phyloP scores from a whole-genome alignment of 2,329 filamentous ascomycete species.

The Escovopsis sp. region DNA sequence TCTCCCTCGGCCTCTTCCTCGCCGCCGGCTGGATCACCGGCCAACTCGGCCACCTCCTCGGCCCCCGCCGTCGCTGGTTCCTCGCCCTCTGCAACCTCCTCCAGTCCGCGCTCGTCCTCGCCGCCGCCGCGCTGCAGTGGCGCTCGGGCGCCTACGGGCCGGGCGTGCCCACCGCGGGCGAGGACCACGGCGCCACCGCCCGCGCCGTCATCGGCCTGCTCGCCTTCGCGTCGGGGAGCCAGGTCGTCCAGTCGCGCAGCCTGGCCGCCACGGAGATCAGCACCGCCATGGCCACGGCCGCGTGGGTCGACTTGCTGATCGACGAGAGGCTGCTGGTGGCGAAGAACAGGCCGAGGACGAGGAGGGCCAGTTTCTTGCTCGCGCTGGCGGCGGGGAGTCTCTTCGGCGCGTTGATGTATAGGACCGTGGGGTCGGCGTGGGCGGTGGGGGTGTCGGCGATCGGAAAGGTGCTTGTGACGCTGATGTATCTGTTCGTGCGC shows the following conservation, averaged over 20 bases:
- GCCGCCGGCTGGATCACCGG: slow-evolving; percentile 38
- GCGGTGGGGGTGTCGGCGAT: slow-evolving; percentile 12
- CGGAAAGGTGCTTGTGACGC: slow-evolving; percentile 11
- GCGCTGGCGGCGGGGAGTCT: slow-evolving; percentile 33
- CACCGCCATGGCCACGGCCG: slow-evolving; percentile 49
- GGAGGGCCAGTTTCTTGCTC: slow-evolving; percentile 33
- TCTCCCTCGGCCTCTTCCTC: slow-evolving; percentile 40
- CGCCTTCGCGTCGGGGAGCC: slow-evolving; percentile 39
- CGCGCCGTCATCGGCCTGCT: slow-evolving; percentile 33
- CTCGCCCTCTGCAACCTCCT: slow-evolving; percentile 36
- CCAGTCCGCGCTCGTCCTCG: slow-evolving; percentile 40
- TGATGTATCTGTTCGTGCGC: slow-evolving; percentile 9
- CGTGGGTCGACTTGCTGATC: slow-evolving; percentile 44
- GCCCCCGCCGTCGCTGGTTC: slow-evolving; percentile 35
- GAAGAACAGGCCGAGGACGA: slow-evolving; percentile 33
- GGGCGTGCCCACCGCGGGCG: slow-evolving; percentile 1
- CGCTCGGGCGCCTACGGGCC: slow-evolving; percentile 15
- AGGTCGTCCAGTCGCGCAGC: slow-evolving; percentile 41
- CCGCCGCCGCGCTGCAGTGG: slow-evolving; percentile 33
- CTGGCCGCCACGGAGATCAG: slow-evolving; percentile 44
- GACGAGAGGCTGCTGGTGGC: slow-evolving; percentile 32
- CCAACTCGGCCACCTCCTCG: slow-evolving; percentile 38
- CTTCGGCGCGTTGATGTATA: slow-evolving; percentile 32
- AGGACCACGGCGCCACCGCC: slow-evolving; percentile 20
- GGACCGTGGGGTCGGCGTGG: slow-evolving; percentile 9